Evolutionary conservation across 768 basidiomycete species (phyloP), one percentile per base, ranked within the genome.

Genomic region (Boletus pseudo-olivaceus): DNA sequence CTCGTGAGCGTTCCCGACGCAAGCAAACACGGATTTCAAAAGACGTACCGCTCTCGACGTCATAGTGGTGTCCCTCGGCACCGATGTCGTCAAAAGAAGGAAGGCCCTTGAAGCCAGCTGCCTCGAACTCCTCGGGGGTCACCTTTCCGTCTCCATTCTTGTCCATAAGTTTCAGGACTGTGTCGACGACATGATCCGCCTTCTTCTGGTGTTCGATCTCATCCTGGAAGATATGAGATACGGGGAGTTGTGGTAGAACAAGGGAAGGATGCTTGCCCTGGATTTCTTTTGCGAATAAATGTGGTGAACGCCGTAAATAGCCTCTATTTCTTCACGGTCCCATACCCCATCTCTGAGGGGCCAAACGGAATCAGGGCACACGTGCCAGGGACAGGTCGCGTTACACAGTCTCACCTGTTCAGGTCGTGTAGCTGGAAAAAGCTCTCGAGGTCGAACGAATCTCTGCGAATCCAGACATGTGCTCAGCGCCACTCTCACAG

Each of bases 401-500:
- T 14, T 23, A 33, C 34, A 11, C 40, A 38, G 26, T 65, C 79
- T 58, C 56, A 87, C 88, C 84, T 75, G 72, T 98, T 85, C 53
- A 99, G 77, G 73, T 99, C 96, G 72, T 99, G 96, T 12, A 99
- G 76, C 56, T 89, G 85, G 81, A 97, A 96, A 82, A 99, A 99
- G 68, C 92, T 90, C 62, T 84, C 78, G 40, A 82, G 73, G 64
- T 88, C 93, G 61, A 91, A 96, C 38, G 83, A 82, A 67, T 93
- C 89, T 54, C 92, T 93, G 64, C 19, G 53, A 14, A 29, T 49
- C n/a, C 30, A 17, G 4, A 42, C 34, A n/a, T 6, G 41, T 34
- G 32, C 29, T 47, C 23, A 42, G 45, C 32, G 29, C 15, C 40
- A 37, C n/a, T 2, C 7, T 12, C 11, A 7, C 23, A 1, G 2